A percentile compares a stretch with the other conserved stretches of the same genome.
Evolutionary conservation across 2,329 filamentous ascomycete genomes (phyloP).

Genomic region (Aotearoamyces nothofagi): DNA sequence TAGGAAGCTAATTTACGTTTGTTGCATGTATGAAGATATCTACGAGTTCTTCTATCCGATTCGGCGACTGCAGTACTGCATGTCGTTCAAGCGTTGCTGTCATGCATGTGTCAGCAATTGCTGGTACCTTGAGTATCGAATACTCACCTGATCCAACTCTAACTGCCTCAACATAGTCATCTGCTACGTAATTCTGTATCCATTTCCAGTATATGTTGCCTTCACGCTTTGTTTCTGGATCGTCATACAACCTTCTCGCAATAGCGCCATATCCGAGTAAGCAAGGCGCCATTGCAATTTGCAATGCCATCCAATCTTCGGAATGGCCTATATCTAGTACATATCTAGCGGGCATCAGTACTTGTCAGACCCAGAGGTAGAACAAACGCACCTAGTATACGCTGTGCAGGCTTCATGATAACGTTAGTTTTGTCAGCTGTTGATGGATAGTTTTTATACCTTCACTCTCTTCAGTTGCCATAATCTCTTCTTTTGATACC

Average conservation of each 20-base stretch:
- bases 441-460: too few relatives aligned
- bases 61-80: slow-evolving; percentile 55
- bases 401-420: slow-evolving; percentile 48
- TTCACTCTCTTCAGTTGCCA: slow-evolving; percentile 57
- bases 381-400: slow-evolving; percentile 38
- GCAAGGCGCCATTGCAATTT: slow-evolving; percentile 74
- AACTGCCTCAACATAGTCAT: slow-evolving; percentile 65
- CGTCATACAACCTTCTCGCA: slow-evolving; percentile 52
- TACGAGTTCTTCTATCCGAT: slow-evolving; percentile 66
- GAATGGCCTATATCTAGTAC: slow-evolving; percentile 80
- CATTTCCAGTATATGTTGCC: slow-evolving; percentile 74
- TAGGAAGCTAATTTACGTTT: slow-evolving; percentile 35
- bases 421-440: slow-evolving; percentile 7
- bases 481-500: slow-evolving; percentile 57
- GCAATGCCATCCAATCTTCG: slow-evolving; percentile 76
- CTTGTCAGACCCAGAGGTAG: not conserved
- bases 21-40: slow-evolving; percentile 80
- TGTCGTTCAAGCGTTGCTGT: slow-evolving; percentile 62
- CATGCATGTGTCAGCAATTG: slow-evolving; percentile 1
- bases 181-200: slow-evolving; percentile 78
- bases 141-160: slow-evolving; percentile 49
- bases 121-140: not conserved
- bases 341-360: slow-evolving; percentile 35
- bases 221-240: slow-evolving; percentile 42
- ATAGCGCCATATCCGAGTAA: slow-evolving; percentile 79